These are phyloP conservation scores for Pleurotus djamor DNA, from an alignment of 768 basidiomycete genomes.

Conservation along the genomic window DNA sequence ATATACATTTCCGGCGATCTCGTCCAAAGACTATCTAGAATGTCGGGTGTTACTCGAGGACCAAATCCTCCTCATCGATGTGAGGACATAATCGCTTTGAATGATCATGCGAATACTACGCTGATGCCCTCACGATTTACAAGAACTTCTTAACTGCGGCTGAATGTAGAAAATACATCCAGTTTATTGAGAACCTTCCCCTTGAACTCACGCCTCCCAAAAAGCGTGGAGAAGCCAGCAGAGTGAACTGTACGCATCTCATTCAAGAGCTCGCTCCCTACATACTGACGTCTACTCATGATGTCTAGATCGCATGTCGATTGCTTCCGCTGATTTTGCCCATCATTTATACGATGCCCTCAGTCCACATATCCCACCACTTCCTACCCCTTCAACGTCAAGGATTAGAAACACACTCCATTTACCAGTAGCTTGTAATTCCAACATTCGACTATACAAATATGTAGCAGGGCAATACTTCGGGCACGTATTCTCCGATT, in stretches of 20 bases:
- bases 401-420: slow-evolving; percentile 24
- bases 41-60: slow-evolving; percentile 53
- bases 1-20: slow-evolving; percentile 41
- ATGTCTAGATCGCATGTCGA: slow-evolving; percentile 55
- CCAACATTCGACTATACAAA: slow-evolving; percentile 74
- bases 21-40: slow-evolving; percentile 41
- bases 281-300: background rate
- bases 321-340: slow-evolving; percentile 60
- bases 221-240: slow-evolving; percentile 69
- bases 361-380: slow-evolving; percentile 56
- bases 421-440: slow-evolving; percentile 59
- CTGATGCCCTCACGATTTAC: too few species aligned
- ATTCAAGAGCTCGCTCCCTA: background rate
- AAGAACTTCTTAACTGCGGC: slow-evolving; percentile 55
- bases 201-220: slow-evolving; percentile 69
- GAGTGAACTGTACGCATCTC: slow-evolving; percentile 59
- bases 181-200: slow-evolving; percentile 58
- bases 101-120: too few species aligned
- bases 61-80: slow-evolving; percentile 63
- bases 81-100: slow-evolving; percentile 21
- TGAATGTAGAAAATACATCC: slow-evolving; percentile 60
- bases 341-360: slow-evolving; percentile 45
- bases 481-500: slow-evolving; percentile 33
- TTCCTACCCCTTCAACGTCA: slow-evolving; percentile 42
- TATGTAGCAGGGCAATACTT: slow-evolving; percentile 66